Percentiles rank a stretch among this genome's conserved stretches.
Conservation (phyloP, 1,139 yeast genomes). For the Pichiaceae sp. region DNA sequence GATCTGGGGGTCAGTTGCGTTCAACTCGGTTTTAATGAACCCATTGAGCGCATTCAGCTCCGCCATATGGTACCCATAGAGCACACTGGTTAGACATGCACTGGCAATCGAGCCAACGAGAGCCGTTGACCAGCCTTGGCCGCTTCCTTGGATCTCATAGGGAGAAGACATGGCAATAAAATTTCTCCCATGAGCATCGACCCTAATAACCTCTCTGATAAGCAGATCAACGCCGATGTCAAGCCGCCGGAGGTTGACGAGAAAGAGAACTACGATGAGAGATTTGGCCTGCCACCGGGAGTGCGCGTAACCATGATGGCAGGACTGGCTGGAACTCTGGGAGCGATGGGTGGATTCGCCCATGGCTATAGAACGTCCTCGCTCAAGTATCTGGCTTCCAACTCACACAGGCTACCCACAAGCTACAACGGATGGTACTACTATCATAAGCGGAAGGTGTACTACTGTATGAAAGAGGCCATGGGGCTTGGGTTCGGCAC, state of each 20-base stretch:
- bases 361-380: slow-evolving; percentile 52
- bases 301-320: slow-evolving; percentile 31
- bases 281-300: slow-evolving; percentile 33
- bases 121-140: slow-evolving; percentile 9
- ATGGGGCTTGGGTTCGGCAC: slow-evolving; percentile 35
- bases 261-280: slow-evolving; percentile 17
- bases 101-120: slow-evolving; percentile 29
- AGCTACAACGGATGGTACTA: slow-evolving; percentile 86
- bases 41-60: slow-evolving; percentile 80
- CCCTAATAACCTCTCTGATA: slow-evolving; percentile 12
- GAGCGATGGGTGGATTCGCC: slow-evolving; percentile 55
- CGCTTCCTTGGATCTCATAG: slow-evolving; percentile 3
- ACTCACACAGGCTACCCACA: slow-evolving; percentile 72
- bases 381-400: slow-evolving; percentile 63
- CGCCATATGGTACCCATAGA: slow-evolving; percentile 85
- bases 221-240: slow-evolving; percentile 14
- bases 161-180: background rate
- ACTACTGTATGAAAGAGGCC: slow-evolving; percentile 57
- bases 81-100: slow-evolving; percentile 68
- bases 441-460: slow-evolving; percentile 79
- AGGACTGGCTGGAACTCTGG: slow-evolving; percentile 39
- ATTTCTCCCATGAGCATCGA: slow-evolving; percentile 4
- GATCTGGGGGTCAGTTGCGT: slow-evolving; percentile 39
- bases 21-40: slow-evolving; percentile 27
- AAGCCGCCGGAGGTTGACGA: slow-evolving; percentile 10